Evolutionary conservation across 495 filamentous ascomycete species (phyloP), one percentile per base, ranked within the genome.

Genomic region (Mytilinidion resinicola): DNA sequence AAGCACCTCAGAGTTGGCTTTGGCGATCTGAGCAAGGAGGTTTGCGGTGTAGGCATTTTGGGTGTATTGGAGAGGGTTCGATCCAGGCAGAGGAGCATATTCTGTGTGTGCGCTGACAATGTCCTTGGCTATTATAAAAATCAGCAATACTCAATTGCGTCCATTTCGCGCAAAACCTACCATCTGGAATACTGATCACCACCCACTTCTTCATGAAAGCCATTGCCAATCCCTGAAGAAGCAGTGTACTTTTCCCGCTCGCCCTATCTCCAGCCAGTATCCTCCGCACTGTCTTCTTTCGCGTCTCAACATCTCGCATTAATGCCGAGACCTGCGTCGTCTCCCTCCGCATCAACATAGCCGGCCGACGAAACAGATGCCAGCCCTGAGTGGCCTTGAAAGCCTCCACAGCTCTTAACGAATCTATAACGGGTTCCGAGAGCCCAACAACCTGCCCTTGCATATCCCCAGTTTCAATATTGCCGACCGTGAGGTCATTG

Each of bases 331-430:
- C 63, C 54, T 88, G 80, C 62, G 90, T 71, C 34, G 85, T 88
- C 74, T 95, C 87, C 46, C 77, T 76, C 64, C 91, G 80, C 52
- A 95, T 68, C 61, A 98, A 73, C 35, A 82, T 82, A 47, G 84
- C 84, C 14, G 93, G 92, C 51, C 85, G 79, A 65, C 86, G 74
- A 73, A 96, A 98, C 66, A 95, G 75, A 30, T 78, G 79, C 93
- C 93, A 98, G 55, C 80, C 85, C 78, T 97, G 93, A 12, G 82
- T 85, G n/a, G 82, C 74, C 79, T 96, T 92, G 79, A 98, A 98
- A 10, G 89, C 91, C 63, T 93, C 87, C 59, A 85, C 77, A 19
- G 82, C 84, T 63, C 89, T 81, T 81, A 98, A 77, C 68, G 82
- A 79, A 75, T 95, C 89, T 21, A 95, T 76, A 54, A 87, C 74